phyloP scores from a whole-genome alignment of 2,329 filamentous ascomycete species.

The Arthroderma sp. region DNA sequence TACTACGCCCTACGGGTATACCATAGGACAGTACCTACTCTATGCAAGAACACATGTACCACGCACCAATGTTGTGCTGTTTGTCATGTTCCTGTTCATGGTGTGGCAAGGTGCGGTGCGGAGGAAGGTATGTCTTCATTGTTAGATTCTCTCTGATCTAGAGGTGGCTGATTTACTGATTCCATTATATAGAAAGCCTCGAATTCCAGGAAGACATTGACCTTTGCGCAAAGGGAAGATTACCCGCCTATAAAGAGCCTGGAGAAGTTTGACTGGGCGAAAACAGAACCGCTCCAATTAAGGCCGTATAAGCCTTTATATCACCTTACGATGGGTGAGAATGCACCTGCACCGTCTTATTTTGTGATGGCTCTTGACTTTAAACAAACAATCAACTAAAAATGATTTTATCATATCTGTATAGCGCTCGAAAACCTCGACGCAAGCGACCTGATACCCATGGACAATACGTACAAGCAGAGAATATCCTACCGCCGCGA shows the following conservation, averaged over 20 bases:
- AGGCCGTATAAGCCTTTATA: constrained; percentile 49
- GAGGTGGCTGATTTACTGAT: no score
- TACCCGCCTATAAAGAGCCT: constrained; percentile 24
- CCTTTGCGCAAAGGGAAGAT: constrained; percentile 1
- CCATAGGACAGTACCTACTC: neutral
- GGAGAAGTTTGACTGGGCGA: constrained; percentile 37
- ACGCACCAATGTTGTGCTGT: constrained; percentile 6
- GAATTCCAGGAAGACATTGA: neutral
- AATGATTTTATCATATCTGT: constrained; percentile 2
- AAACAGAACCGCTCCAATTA: constrained; percentile 39
- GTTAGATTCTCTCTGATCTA: no score
- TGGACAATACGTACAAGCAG: constrained; percentile 46
- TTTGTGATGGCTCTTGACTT: no score
- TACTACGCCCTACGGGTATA: constrained; percentile 3
- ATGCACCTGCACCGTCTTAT: no score
- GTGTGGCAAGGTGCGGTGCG: neutral
- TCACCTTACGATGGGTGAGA: constrained; percentile 49
- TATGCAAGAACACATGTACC: neutral
- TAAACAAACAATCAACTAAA: neutral
- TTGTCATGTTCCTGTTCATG: constrained; percentile 5
- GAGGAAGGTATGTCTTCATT: neutral
- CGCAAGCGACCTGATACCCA: constrained; percentile 42
- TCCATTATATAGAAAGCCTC: no score
- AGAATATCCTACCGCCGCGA: constrained; percentile 38
- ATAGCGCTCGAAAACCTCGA: constrained; percentile 41